Conservation (phyloP, 2,329 filamentous ascomycete species). For the Meredithiella fracta region DNA sequence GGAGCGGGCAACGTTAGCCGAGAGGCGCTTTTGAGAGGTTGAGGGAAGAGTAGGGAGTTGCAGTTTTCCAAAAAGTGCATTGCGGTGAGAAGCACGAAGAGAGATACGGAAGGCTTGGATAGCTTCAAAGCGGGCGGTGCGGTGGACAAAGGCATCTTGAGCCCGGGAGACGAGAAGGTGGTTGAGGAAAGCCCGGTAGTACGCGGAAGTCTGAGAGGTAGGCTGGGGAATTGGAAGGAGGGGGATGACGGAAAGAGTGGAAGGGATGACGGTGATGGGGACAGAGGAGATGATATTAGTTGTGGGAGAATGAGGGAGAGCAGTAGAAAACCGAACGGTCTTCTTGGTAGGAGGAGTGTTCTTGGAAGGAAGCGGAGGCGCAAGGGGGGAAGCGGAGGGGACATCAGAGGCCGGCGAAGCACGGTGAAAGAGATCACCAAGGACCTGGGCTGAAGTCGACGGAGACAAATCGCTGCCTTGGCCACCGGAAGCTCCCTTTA, state of each 20-base stretch:
- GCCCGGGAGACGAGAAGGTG: constrained; percentile 48
- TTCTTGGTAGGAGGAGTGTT: constrained; percentile 16
- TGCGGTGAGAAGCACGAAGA: constrained; percentile 54
- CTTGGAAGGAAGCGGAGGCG: constrained; percentile 14
- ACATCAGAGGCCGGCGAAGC: not conserved
- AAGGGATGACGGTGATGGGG: not conserved
- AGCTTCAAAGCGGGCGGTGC: constrained; percentile 71
- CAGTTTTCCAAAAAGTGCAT: constrained; percentile 72
- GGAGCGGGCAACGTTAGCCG: constrained; percentile 54
- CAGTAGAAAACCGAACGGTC: not conserved
- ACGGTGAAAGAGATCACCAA: not conserved
- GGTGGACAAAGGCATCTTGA: constrained; percentile 69
- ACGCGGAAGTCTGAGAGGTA: constrained; percentile 47
- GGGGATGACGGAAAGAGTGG: constrained; percentile 19
- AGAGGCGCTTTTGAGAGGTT: constrained; percentile 55
- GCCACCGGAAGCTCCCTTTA: constrained; percentile 47
- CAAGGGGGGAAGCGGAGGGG: not conserved
- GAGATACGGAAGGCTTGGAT: constrained; percentile 70
- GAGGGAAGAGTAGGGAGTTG: constrained; percentile 54
- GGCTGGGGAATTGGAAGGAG: constrained; percentile 32
- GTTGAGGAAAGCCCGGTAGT: constrained; percentile 75
- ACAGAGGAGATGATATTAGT: not conserved
- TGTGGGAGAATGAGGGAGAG: not conserved
- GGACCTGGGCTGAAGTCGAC: constrained; percentile 2
- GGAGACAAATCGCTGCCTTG: constrained; percentile 15